Evolutionary conservation across 305 asterid genomes (phyloP), one percentile per base, ranked within the genome.

Genomic region (Fraxinus dipetala): DNA sequence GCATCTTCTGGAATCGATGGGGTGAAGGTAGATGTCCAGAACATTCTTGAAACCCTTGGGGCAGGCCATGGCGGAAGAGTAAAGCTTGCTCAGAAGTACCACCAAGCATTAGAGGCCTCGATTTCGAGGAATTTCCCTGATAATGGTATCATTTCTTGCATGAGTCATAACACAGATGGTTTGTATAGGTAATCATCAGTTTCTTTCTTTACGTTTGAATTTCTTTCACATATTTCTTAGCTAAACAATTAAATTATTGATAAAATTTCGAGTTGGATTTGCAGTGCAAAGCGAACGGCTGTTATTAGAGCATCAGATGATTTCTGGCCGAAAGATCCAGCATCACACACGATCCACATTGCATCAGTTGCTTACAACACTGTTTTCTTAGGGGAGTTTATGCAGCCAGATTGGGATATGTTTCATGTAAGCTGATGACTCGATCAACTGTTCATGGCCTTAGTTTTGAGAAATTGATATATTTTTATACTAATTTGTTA

Each of bases 331-430:
- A 85, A 90, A 82, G 95, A 95, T 86, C 97, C 97, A 35, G 98
- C 98, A 72, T 92, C 98, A 2, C 98, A 95, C 91, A 93, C 98
- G 16, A 95, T 95, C 65, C 98, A 95, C 86, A 89, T 95, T 83
- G 98, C 98, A 80, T 95, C 99, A n/a, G 99, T 95, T 76, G 98
- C 99, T 35, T 95, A 92, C 72, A 93, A 95, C 85, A 93, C 98
- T 75, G 28, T 95, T 72, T 95, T 95, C 81, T 86, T 93, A 0
- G 99, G 99, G 61, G 98, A 95, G 88, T 95, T 95, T 83, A 92
- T 95, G 99, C 98, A 94, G 90, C 98, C 99, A 5, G 98, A 95
- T 89, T 94, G 99, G 99, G 99, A 95, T 73, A 95, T 95, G 99
- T 94, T 95, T 82, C 99, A 95, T 75, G 98, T 95, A 87, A 91